Base-by-base conservation (phyloP, 345 rosid genomes). In the Gossypium arboreum region DNA sequence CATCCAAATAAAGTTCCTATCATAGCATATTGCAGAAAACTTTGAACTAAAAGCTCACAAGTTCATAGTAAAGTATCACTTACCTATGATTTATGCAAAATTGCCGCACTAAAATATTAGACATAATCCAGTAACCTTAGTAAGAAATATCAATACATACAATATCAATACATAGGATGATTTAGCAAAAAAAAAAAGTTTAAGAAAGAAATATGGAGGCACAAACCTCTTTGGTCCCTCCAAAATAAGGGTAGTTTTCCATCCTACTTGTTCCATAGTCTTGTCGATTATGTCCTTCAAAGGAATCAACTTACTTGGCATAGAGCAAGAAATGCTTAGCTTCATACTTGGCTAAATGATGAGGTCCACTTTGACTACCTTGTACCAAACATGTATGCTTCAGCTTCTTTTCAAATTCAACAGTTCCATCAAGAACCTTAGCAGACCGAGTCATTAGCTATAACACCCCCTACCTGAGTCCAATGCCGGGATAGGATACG, bases 321-420 rank as follows among this genome's bases (percentile, higher is more conserved):
- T 84, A 91, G 50, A 94, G 87, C 87, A 92, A 83, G 85, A 92
- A 94, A 87, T 91, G 97, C 77, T 91, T 91, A 9, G 97, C 94
- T 79, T 94, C 98, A 70, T 94, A 94, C 84, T 91, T 94, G 59
- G 97, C 95, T 7, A 93, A 92, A 78, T 90, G 91, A 71, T 90
- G 94, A 55, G 90, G 91, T 71, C 97, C 97, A 62, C 86, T 92
- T 80, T 92, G 77, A 79, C 91, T 94, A 43, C 97, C 97, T 34
- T 89, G 86, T 51, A 94, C 95, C 7, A 78, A 81, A 65, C 98
- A 94, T 4, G 85, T 85, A 73, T 90, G 92, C 18, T 79, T 84
- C 87, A 94, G 73, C 69, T 79, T 90, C 78, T 91, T 97, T 79
- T 84, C 94, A 71, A 91, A 88, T 71, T 89, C 89, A 39, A 86